Evolutionary conservation across 768 basidiomycete species (phyloP), one percentile per base, ranked within the genome.

Genomic region (Pulveroboletus ravenelii): DNA sequence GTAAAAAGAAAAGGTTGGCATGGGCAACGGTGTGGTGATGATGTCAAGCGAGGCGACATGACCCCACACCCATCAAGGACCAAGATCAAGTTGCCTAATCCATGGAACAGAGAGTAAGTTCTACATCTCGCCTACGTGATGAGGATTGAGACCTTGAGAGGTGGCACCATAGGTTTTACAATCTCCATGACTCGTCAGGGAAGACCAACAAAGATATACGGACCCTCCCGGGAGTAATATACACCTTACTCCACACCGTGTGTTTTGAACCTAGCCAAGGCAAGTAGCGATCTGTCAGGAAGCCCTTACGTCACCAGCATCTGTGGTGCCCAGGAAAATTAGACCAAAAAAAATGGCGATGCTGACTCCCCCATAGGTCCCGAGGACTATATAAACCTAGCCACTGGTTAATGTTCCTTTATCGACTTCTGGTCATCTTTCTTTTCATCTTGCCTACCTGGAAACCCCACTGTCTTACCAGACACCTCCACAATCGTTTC

Each of bases 401-500:
- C 37, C 23, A 12, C 39, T 27, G 27, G 17, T 47, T 43, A 12
- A 43, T 32, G 9, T 27, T 14, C 42, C 45, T 32, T 5, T 54
- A 59, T 54, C 30, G 57, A 62, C 60, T 54, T 51, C 39, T 52
- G 49, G 55, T 62, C 52, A 27, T 53, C 51, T 52, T 31, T 31
- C 45, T 60, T 46, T 8, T 47, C 40, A 17, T 34, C 45, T 56
- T 9, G 3, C 30, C 8, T 30, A 7, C 14, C 14, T 15, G 15
- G 6, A n/a, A 1, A 23, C 7, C 44, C 18, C 17, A 38, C 42
- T 17, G 34, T 65, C 57, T 50, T 39, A 43, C 36, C 46, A 51
- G 56, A 59, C 55, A 51, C 55, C 59, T 54, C 53, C 57, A 66
- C 69, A 50, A 49, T 71, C 69, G 31, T 66, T 72, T 63, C 51